These are phyloP conservation scores for Magnaporthales sp. DNA, from an alignment of 2,329 filamentous ascomycete genomes.

Conservation along the genomic window DNA sequence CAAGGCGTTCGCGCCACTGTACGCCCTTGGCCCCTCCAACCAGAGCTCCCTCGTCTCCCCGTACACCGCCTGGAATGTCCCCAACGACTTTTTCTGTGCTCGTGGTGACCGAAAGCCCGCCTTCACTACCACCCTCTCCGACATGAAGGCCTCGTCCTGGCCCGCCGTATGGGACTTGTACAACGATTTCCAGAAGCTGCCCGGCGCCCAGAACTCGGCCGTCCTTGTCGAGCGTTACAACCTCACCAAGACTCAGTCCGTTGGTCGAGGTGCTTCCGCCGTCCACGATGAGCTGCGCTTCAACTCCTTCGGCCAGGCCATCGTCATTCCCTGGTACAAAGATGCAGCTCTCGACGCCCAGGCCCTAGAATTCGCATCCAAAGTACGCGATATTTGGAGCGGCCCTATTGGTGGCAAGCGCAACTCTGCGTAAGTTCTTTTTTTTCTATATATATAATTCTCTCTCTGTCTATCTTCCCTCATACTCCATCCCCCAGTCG, in stretches of 20 bases:
- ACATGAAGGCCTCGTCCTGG: neutral
- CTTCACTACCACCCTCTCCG: neutral
- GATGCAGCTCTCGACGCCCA: neutral
- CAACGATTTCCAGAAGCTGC: neutral
- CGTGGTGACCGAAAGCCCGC: neutral
- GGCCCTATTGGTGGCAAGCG: neutral
- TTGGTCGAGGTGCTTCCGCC: neutral
- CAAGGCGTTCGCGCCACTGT: neutral
- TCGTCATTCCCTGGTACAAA: neutral
- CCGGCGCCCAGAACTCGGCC: neutral
- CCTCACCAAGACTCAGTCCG: neutral
- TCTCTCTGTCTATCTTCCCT: no score
- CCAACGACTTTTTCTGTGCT: neutral
- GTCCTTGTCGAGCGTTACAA: slow-evolving; percentile 1
- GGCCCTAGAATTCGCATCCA: neutral
- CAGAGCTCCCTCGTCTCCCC: neutral
- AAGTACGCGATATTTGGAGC: neutral
- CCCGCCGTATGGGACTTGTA: neutral
- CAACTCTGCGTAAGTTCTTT: neutral
- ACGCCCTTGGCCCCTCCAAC: neutral
- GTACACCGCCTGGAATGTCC: neutral
- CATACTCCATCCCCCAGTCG: neutral
- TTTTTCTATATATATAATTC: no score
- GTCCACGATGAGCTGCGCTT: neutral
- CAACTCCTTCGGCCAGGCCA: neutral